Evolutionary conservation across 192 early-diverging fungal species (phyloP).

Genomic region (Entomortierella chlamydospora): DNA sequence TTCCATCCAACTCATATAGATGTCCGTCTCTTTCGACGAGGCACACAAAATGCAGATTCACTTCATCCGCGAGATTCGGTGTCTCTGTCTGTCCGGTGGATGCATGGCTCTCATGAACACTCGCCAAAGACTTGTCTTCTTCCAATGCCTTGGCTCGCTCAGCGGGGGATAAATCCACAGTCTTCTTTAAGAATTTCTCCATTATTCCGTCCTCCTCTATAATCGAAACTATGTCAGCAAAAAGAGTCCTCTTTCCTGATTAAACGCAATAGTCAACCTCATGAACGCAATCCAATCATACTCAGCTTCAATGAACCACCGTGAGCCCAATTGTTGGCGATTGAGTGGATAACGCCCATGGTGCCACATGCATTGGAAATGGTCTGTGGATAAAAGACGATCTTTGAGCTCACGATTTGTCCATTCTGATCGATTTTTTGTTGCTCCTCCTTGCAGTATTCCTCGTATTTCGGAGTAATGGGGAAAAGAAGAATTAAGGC

Average conservation of each 20-base stretch:
- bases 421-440: constrained; percentile 56
- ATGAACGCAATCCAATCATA: constrained; percentile 4
- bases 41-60: constrained; percentile 90
- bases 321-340: constrained; percentile 76
- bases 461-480: constrained; percentile 68
- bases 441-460: constrained; percentile 62
- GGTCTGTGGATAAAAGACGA: constrained; percentile 89
- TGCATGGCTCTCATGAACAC: constrained; percentile 66
- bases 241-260: not conserved
- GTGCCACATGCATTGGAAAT: constrained; percentile 95
- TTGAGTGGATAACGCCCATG: constrained; percentile 91
- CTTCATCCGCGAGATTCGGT: constrained; percentile 77
- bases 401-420: constrained; percentile 64
- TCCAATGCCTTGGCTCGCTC: constrained; percentile 83
- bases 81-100: constrained; percentile 76
- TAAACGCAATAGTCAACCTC: not conserved
- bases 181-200: constrained; percentile 72
- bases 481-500: constrained; percentile 94
- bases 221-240: not conserved
- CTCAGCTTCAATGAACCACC: constrained; percentile 57
- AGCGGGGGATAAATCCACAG: constrained; percentile 69
- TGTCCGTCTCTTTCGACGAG: constrained; percentile 82
- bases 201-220: constrained; percentile 68
- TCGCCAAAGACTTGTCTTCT: constrained; percentile 63
- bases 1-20: constrained; percentile 92